Conservation (phyloP, 768 basidiomycete species). For the Lanmaoa pseudosensibilis region DNA sequence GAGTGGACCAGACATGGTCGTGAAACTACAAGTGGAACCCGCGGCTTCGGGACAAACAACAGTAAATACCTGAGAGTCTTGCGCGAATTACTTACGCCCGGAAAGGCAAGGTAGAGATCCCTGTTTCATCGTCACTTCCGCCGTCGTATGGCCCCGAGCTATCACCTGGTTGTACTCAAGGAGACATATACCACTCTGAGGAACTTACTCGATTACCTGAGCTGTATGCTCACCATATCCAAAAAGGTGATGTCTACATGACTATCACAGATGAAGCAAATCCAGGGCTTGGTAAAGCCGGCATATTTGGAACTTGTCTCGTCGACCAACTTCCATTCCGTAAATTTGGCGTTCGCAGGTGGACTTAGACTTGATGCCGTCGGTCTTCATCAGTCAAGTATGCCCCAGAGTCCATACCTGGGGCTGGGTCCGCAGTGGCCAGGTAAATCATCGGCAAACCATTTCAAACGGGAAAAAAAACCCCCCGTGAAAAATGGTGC, state of each 20-base stretch:
- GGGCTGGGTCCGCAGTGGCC: slow-evolving; percentile 40
- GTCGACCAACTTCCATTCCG: slow-evolving; percentile 39
- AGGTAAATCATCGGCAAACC: slow-evolving; percentile 33
- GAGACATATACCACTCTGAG: too few relatives aligned
- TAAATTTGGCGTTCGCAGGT: slow-evolving; percentile 17
- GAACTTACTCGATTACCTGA: too few relatives aligned
- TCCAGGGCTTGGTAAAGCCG: slow-evolving; percentile 34
- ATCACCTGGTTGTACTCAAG: too few relatives aligned
- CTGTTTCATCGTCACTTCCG: too few relatives aligned
- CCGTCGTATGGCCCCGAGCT: too few relatives aligned
- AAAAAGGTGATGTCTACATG: slow-evolving; percentile 35
- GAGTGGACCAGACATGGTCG: slow-evolving; percentile 45
- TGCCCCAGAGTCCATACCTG: slow-evolving; percentile 52
- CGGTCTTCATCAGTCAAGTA: slow-evolving; percentile 37
- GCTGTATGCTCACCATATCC: too few relatives aligned
- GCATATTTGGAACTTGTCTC: slow-evolving; percentile 44
- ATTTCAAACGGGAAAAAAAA: slow-evolving; percentile 46
- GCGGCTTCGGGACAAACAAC: neutral
- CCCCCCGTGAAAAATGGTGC: slow-evolving; percentile 42
- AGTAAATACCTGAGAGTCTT: neutral
- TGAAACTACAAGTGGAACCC: neutral
- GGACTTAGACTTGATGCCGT: neutral
- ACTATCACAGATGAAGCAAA: slow-evolving; percentile 39
- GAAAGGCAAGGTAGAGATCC: too few relatives aligned
- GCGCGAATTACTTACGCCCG: too few relatives aligned